phyloP scores from a whole-genome alignment of 371 early-diverging fungal species.

The Thermomucor indicae-seudaticae region DNA sequence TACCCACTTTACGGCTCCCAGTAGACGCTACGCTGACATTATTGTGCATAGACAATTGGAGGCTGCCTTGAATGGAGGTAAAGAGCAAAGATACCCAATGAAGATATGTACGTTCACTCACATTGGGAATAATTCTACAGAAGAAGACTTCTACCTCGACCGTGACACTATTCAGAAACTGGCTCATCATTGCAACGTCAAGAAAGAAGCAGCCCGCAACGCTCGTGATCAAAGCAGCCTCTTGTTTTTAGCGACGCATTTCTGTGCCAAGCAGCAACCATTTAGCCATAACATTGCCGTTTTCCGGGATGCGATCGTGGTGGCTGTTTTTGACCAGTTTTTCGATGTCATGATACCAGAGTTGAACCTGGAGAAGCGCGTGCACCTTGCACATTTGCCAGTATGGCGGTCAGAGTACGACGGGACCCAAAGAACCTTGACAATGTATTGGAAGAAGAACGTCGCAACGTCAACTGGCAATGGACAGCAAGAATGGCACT shows the following conservation, averaged over 20 bases:
- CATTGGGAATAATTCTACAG: slow-evolving; percentile 15
- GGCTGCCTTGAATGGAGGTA: slow-evolving; percentile 19
- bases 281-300: slow-evolving; percentile 20
- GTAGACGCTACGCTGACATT: slow-evolving; percentile 92
- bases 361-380: slow-evolving; percentile 58
- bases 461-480: slow-evolving; percentile 35
- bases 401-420: slow-evolving; percentile 38
- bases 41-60: slow-evolving; percentile 86
- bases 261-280: slow-evolving; percentile 24
- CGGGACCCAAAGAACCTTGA: slow-evolving; percentile 28
- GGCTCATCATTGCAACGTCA: slow-evolving; percentile 71
- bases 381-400: slow-evolving; percentile 42
- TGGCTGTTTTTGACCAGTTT: slow-evolving; percentile 38
- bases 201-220: slow-evolving; percentile 64
- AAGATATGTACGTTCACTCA: neutral
- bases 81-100: neutral
- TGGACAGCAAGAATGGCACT: neutral
- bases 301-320: slow-evolving; percentile 37
- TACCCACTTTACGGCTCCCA: slow-evolving; percentile 93
- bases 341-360: slow-evolving; percentile 61
- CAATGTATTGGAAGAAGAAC: slow-evolving; percentile 53
- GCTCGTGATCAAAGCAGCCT: slow-evolving; percentile 71
- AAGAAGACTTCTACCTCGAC: slow-evolving; percentile 51
- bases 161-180: slow-evolving; percentile 46
- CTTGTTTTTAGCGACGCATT: slow-evolving; percentile 61